Conservation (phyloP, 2,329 filamentous ascomycete species). For the Cercospora canescens region DNA sequence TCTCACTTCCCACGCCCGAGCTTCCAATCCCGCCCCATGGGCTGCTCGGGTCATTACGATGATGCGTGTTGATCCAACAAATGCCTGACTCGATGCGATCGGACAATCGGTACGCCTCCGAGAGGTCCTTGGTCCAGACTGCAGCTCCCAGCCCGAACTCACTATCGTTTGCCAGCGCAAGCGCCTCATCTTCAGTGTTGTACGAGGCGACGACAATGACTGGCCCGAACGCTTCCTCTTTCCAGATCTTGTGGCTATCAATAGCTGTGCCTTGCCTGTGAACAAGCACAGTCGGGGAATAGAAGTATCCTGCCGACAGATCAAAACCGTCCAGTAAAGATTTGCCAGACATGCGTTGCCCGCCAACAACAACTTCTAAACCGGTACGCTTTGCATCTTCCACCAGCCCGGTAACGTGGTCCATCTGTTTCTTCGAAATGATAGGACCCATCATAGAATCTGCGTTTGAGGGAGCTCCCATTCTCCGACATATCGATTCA, state of each 20-base stretch:
- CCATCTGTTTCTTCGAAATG: conserved; percentile 61
- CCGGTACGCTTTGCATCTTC: conserved; percentile 66
- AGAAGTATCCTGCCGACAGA: conserved; percentile 54
- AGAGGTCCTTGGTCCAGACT: conserved; percentile 53
- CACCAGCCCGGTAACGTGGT: conserved; percentile 63
- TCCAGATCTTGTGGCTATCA: conserved; percentile 40
- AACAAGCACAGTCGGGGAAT: conserved; percentile 42
- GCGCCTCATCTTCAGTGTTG: conserved; percentile 41
- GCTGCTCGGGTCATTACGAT: conserved; percentile 70
- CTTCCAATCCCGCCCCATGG: conserved; percentile 67
- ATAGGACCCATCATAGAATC: conserved; percentile 65
- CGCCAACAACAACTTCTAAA: conserved; percentile 45
- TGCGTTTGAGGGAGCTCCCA: conserved; percentile 69
- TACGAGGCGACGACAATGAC: conserved; percentile 49
- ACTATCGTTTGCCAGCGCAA: conserved; percentile 51
- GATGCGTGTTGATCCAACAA: conserved; percentile 64
- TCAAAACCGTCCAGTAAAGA: conserved; percentile 54
- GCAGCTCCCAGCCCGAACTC: conserved; percentile 54
- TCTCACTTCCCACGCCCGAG: conserved; percentile 70
- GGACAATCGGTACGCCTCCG: conserved; percentile 54
- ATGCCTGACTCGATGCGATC: conserved; percentile 63
- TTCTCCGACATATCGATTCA: conserved; percentile 65
- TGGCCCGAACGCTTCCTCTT: conserved; percentile 50
- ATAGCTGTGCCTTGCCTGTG: conserved; percentile 30
- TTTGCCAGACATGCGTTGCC: conserved; percentile 46